Conservation (phyloP, 176 grass and related monocot species). For the Carex parvula region DNA sequence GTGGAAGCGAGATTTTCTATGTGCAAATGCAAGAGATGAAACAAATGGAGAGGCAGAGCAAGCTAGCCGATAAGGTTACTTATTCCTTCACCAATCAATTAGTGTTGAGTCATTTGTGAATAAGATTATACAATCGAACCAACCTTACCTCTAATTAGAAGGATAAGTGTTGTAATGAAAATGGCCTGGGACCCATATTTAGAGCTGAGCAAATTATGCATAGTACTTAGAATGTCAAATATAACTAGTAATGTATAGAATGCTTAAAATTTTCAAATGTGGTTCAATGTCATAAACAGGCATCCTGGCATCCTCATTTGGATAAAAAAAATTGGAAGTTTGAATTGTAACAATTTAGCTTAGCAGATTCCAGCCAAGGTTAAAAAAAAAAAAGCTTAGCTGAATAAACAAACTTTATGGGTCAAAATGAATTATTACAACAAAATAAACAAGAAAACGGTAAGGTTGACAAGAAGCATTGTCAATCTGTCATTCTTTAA, state of each 20-base stretch:
- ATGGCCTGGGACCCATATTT: not conserved
- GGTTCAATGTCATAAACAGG: not conserved
- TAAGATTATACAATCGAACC: not conserved
- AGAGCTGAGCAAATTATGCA: not conserved
- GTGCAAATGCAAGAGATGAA: conserved; percentile 92
- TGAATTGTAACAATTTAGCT: too few relatives aligned
- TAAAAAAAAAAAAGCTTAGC: not conserved
- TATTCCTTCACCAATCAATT: conserved; percentile 7
- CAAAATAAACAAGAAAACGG: not conserved
- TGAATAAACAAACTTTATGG: not conserved
- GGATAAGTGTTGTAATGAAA: not conserved
- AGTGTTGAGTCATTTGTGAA: not conserved
- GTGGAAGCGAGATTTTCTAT: conserved; percentile 78
- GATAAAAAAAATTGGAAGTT: not conserved
- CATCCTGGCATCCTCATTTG: not conserved
- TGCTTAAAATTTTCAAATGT: not conserved
- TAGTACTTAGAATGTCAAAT: not conserved
- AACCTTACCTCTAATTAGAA: not conserved
- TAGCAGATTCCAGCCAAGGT: too few relatives aligned
- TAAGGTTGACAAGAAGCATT: not conserved
- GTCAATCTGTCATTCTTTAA: not conserved
- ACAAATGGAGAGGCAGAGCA: conserved; percentile 78
- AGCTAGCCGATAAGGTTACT: conserved; percentile 68
- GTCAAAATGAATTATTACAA: not conserved
- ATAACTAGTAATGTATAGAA: not conserved